Evolutionary conservation across 2,329 filamentous ascomycete species (phyloP), one percentile per base, ranked within the genome.

Genomic region (Cadophora luteo-olivacea): DNA sequence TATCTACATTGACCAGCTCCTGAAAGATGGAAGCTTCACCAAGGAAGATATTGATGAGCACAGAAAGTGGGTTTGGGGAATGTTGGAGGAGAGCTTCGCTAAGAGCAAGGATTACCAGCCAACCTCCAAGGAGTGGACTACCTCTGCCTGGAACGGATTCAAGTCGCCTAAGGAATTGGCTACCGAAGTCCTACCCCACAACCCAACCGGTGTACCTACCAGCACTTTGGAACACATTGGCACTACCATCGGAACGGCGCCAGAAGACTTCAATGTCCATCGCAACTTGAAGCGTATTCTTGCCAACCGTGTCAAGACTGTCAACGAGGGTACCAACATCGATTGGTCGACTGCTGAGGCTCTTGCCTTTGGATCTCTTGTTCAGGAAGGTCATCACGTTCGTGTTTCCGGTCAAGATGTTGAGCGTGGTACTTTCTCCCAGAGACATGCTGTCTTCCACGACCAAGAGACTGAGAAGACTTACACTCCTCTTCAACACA

Each of bases 11-110:
- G 88, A 97, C 78, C 92, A 97, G 85, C 90, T 99, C 65, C 85
- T 97, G 54, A 86, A 93, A 71, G 94, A 97, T 78, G 93, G 94
- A 76, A 97, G 92, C 65, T 99, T 99, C 84, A 97, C 93, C 74
- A 95, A 97, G 84, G 94, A 96, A 77, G 96, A 99, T 79, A 91
- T 99, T 69, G 95, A 99, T 68, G 96, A 99, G 86, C 96, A 99
- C 87, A 97, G 97, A 87, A 92, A 97, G 81, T 99, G 96, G 96
- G 96, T 98, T 69, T 99, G 95, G 96, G 92, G 92, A 71, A 98
- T 98, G 94, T 87, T 99, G 68, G 95, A 97, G 78, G 95, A 98
- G 81, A 97, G 94, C 83, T 99, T 98, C 82, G 87, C 93, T 77
- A 94, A 95, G 82, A 97, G 94, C 82, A 98, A 97, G 83, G 95